Conservation (phyloP, 140 eudicot genomes). For the Eryngium alpinum region DNA sequence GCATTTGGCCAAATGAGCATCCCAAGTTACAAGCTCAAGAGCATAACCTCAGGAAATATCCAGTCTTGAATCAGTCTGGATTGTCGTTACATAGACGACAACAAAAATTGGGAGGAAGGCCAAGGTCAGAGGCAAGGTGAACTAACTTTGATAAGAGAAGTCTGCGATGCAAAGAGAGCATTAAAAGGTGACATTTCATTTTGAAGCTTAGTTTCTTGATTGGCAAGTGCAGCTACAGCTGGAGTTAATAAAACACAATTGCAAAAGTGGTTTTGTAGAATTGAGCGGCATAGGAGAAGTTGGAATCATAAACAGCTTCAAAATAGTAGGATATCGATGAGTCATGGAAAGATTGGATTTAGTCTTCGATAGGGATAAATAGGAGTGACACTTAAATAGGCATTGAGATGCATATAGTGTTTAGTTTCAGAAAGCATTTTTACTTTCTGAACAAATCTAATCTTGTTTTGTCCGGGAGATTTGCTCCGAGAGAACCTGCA, state of each 20-base stretch:
- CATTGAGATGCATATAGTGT: constrained; percentile 61
- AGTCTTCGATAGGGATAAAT: constrained; percentile 52
- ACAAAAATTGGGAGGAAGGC: constrained; percentile 67
- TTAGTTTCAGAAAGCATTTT: constrained; percentile 80
- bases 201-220: constrained; percentile 52
- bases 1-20: constrained; percentile 42
- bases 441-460: constrained; percentile 76
- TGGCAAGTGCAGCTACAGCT: constrained; percentile 56
- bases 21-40: constrained; percentile 78
- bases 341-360: constrained; percentile 65
- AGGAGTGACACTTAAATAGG: constrained; percentile 65
- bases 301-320: constrained; percentile 71
- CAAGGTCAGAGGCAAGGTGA: constrained; percentile 79
- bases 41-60: constrained; percentile 90
- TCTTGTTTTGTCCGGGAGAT: constrained; percentile 70
- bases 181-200: no score
- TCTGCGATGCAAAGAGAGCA: constrained; percentile 67
- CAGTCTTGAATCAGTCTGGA: constrained; percentile 52
- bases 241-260: constrained; percentile 88
- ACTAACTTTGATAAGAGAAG: constrained; percentile 65
- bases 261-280: constrained; percentile 56
- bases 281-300: constrained; percentile 55
- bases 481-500: no score
- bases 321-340: constrained; percentile 78
- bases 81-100: constrained; percentile 63